These are phyloP conservation scores for Fusarium tjaetaba DNA, from an alignment of 2,329 filamentous ascomycete genomes.

Conservation along the genomic window DNA sequence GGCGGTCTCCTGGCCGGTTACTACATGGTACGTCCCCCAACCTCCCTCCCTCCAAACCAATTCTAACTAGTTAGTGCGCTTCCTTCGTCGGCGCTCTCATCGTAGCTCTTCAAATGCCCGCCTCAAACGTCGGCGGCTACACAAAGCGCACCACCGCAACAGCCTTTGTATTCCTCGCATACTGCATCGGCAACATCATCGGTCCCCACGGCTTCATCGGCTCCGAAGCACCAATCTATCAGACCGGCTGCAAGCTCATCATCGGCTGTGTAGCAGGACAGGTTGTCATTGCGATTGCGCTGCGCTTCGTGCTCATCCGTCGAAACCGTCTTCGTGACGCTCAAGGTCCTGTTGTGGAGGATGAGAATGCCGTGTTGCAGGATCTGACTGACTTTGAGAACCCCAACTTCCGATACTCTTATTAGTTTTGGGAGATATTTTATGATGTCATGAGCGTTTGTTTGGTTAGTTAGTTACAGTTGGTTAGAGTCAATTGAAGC, in stretches of 20 bases:
- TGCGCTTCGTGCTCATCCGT: slow-evolving; percentile 39
- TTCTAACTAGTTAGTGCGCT: too few species aligned
- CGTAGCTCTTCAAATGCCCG: slow-evolving; percentile 63
- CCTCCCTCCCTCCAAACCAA: too few species aligned
- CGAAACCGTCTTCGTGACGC: slow-evolving; percentile 40
- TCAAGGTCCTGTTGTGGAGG: slow-evolving; percentile 31
- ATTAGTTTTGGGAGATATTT: slow-evolving; percentile 15
- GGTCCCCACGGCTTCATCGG: slow-evolving; percentile 53
- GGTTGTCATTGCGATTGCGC: slow-evolving; percentile 24
- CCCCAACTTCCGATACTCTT: slow-evolving; percentile 43
- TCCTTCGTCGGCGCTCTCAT: slow-evolving; percentile 64
- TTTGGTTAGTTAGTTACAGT: neutral
- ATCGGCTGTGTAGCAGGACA: slow-evolving; percentile 40
- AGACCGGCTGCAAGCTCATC: slow-evolving; percentile 59
- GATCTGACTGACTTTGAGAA: slow-evolving; percentile 45
- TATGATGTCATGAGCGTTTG: slow-evolving; percentile 7
- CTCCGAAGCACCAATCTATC: slow-evolving; percentile 59
- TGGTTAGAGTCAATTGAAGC: slow-evolving; percentile 3
- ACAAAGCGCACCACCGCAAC: slow-evolving; percentile 59
- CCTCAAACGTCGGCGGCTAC: slow-evolving; percentile 59
- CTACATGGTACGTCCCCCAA: slow-evolving; percentile 53
- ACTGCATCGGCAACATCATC: slow-evolving; percentile 49
- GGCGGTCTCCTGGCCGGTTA: slow-evolving; percentile 62
- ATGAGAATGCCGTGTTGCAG: slow-evolving; percentile 33
- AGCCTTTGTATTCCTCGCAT: slow-evolving; percentile 58